A percentile compares a stretch with the other conserved stretches of the same genome.
These are phyloP conservation scores for Fusarium sp. DNA, from an alignment of 2,329 filamentous ascomycete species.

Conservation along the genomic window DNA sequence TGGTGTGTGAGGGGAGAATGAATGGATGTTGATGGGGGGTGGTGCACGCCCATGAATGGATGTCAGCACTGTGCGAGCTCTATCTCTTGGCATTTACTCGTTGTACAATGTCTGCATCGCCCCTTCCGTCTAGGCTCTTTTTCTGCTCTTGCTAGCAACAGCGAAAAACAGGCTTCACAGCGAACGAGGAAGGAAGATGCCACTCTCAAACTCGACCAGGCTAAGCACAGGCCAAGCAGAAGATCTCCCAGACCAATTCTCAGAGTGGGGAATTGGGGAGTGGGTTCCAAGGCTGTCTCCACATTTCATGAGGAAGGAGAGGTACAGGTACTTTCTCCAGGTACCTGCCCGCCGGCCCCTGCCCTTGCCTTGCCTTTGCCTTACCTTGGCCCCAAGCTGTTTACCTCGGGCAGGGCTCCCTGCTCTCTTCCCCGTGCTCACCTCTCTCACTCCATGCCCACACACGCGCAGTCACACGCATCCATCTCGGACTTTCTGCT, in stretches of 20 bases:
- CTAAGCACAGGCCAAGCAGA: conserved; percentile 27
- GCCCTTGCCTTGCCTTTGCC: background rate
- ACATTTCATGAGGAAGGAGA: background rate
- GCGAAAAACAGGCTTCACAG: conserved; percentile 1
- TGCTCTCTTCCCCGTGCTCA: background rate
- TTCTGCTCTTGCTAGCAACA: background rate
- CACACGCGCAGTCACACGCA: background rate
- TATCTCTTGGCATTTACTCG: background rate
- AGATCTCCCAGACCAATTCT: conserved; percentile 36
- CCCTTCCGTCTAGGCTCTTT: background rate
- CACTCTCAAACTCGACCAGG: background rate
- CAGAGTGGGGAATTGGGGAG: conserved; percentile 32
- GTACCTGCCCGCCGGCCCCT: conserved; percentile 17
- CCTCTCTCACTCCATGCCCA: background rate
- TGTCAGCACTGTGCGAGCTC: background rate
- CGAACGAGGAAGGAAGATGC: conserved; percentile 1
- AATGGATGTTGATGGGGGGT: background rate
- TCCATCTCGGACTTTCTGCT: background rate
- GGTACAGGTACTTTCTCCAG: conserved; percentile 32
- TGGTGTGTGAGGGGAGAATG: background rate
- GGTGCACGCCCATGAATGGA: background rate
- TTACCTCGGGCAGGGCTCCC: background rate
- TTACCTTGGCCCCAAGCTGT: background rate
- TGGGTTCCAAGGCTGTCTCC: conserved; percentile 24
- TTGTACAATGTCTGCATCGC: background rate